These are phyloP conservation scores for Coemansia sp. DNA, from an alignment of 192 early-diverging fungal genomes.

Conservation along the genomic window DNA sequence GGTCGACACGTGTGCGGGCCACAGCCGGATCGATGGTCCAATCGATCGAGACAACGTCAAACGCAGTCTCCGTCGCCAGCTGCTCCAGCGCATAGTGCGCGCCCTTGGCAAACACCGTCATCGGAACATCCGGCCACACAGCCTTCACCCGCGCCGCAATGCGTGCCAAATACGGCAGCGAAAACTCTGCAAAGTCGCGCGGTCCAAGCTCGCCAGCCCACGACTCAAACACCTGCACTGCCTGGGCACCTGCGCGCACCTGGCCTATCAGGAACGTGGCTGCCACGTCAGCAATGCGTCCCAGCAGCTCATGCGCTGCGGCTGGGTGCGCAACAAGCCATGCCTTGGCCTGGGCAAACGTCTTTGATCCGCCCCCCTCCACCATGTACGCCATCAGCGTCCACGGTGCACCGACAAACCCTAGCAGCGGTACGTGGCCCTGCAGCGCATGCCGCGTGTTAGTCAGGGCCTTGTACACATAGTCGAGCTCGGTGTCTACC, in stretches of 20 bases:
- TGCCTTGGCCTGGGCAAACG: slow-evolving; percentile 82
- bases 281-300: slow-evolving; percentile 77
- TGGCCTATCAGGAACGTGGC: slow-evolving; percentile 89
- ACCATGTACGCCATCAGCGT: slow-evolving; percentile 99
- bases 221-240: slow-evolving; percentile 96
- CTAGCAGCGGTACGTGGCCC: slow-evolving; percentile 88
- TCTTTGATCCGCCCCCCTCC: slow-evolving; percentile 95
- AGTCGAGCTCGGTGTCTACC: slow-evolving; percentile 73
- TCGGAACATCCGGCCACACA: slow-evolving; percentile 66
- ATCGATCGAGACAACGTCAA: slow-evolving; percentile 88
- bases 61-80: slow-evolving; percentile 63
- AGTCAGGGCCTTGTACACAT: slow-evolving; percentile 93
- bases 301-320: slow-evolving; percentile 74
- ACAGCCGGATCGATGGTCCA: slow-evolving; percentile 78
- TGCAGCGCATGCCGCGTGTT: slow-evolving; percentile 81
- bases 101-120: slow-evolving; percentile 90
- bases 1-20: slow-evolving; percentile 31
- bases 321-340: slow-evolving; percentile 84
- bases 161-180: slow-evolving; percentile 84
- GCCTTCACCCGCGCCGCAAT: slow-evolving; percentile 79
- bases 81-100: slow-evolving; percentile 84
- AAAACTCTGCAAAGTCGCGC: slow-evolving; percentile 76
- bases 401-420: slow-evolving; percentile 98
- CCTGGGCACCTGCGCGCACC: slow-evolving; percentile 94
- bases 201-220: slow-evolving; percentile 93